Percentiles rank a stretch among this genome's conserved stretches.
These are phyloP conservation scores for Dactylellina sp. DNA, from an alignment of 2,329 filamentous ascomycete species.

Conservation along the genomic window DNA sequence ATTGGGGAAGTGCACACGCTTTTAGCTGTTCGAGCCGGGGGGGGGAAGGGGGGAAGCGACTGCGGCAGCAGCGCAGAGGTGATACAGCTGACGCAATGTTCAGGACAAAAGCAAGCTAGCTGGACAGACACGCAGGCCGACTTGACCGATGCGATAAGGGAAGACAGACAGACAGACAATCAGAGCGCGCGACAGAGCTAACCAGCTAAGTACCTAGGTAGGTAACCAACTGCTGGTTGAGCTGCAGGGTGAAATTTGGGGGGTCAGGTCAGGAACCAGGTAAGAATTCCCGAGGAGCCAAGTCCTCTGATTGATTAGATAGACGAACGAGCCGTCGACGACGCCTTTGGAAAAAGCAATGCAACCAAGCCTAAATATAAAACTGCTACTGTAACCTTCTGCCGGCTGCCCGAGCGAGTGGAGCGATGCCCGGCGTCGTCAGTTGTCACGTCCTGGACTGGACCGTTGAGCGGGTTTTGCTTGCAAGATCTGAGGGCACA, in stretches of 20 bases:
- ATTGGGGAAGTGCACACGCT: constrained; percentile 23
- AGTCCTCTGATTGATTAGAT: constrained; percentile 44
- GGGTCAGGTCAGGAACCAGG: constrained; percentile 1
- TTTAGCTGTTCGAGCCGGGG: background rate
- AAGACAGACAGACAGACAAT: background rate
- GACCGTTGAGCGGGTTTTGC: no score
- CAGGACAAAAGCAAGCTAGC: constrained; percentile 10
- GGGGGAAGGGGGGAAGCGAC: background rate
- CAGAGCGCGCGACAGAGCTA: background rate
- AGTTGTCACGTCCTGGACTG: no score
- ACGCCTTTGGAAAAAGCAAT: background rate
- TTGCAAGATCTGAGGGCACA: no score
- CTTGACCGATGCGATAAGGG: background rate
- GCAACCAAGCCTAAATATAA: background rate
- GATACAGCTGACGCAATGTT: constrained; percentile 22
- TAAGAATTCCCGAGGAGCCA: constrained; percentile 40
- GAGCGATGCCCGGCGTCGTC: no score
- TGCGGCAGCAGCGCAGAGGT: constrained; percentile 6
- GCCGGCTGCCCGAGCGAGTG: no score
- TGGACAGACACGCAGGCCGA: background rate
- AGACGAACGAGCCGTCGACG: constrained; percentile 19
- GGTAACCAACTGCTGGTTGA: background rate
- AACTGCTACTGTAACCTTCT: no score
- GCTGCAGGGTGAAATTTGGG: no score
- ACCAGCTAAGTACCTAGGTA: background rate